phyloP scores from a whole-genome alignment of 2,329 filamentous ascomycete genomes.

The Coniochaeta sp. region DNA sequence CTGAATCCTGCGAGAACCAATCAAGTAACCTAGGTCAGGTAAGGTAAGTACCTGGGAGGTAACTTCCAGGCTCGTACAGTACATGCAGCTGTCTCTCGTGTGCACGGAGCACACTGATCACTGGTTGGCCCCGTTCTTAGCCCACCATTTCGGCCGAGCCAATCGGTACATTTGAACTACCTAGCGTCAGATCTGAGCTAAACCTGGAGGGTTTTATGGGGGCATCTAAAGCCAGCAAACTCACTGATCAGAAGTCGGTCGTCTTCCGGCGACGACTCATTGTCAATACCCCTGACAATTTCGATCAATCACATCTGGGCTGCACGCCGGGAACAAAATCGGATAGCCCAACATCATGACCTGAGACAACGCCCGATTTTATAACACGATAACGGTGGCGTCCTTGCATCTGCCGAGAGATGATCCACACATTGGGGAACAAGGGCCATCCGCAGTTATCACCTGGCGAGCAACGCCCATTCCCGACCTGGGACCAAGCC shows the following conservation, averaged over 20 bases:
- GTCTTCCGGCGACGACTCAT: too few species aligned
- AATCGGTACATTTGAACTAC: background rate
- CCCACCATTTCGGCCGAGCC: background rate
- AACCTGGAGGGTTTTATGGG: background rate
- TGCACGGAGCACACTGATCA: background rate
- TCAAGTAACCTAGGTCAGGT: too few species aligned
- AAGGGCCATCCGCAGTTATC: background rate
- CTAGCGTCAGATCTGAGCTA: background rate
- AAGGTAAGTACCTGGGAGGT: too few species aligned
- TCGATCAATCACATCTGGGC: background rate
- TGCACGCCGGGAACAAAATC: background rate
- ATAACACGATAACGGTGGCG: background rate
- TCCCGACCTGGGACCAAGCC: background rate
- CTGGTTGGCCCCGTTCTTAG: background rate
- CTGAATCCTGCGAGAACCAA: too few species aligned
- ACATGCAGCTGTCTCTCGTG: too few species aligned
- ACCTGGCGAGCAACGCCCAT: background rate
- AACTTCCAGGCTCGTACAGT: too few species aligned
- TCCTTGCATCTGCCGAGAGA: background rate
- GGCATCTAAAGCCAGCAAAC: background rate
- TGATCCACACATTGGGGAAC: background rate
- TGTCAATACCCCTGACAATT: too few species aligned
- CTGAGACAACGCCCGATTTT: background rate
- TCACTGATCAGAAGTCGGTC: too few species aligned
- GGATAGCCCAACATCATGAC: background rate